These are phyloP conservation scores for Phanerodontia chrysosporium DNA, from an alignment of 768 basidiomycete genomes.

Conservation along the genomic window DNA sequence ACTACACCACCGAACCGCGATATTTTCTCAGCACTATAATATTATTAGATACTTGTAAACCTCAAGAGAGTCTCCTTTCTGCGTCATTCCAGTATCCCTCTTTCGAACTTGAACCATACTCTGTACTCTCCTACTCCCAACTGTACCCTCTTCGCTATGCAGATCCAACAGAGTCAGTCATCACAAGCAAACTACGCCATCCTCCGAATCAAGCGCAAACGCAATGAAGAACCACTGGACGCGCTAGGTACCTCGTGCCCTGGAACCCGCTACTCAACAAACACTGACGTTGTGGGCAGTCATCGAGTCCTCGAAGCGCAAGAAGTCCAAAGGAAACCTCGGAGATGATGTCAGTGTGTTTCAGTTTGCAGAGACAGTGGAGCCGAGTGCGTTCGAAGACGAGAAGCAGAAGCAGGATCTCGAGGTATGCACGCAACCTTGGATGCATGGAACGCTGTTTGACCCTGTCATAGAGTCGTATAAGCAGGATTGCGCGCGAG, in stretches of 20 bases:
- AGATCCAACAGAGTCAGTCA: not conserved
- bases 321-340: slow-evolving; percentile 44
- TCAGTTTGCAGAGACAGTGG: slow-evolving; percentile 79
- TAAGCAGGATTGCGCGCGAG: slow-evolving; percentile 11
- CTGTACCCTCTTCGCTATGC: not conserved
- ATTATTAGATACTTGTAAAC: not conserved
- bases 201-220: slow-evolving; percentile 77
- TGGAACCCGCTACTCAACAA: too few species aligned
- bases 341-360: slow-evolving; percentile 53
- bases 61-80: too few species aligned
- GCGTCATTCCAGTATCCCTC: not conserved
- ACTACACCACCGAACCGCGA: slow-evolving; percentile 3
- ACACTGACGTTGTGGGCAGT: too few species aligned
- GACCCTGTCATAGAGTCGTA: not conserved
- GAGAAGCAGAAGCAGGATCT: slow-evolving; percentile 51
- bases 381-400: slow-evolving; percentile 64
- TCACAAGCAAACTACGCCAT: slow-evolving; percentile 55
- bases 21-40: too few species aligned
- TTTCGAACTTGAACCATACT: not conserved
- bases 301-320: slow-evolving; percentile 59
- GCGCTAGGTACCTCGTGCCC: slow-evolving; percentile 50
- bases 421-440: slow-evolving; percentile 41
- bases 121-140: not conserved
- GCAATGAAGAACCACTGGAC: slow-evolving; percentile 79
- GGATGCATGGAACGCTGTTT: not conserved